Base-by-base conservation (phyloP, 495 filamentous ascomycete genomes). In the Penicillium egyptiacum region DNA sequence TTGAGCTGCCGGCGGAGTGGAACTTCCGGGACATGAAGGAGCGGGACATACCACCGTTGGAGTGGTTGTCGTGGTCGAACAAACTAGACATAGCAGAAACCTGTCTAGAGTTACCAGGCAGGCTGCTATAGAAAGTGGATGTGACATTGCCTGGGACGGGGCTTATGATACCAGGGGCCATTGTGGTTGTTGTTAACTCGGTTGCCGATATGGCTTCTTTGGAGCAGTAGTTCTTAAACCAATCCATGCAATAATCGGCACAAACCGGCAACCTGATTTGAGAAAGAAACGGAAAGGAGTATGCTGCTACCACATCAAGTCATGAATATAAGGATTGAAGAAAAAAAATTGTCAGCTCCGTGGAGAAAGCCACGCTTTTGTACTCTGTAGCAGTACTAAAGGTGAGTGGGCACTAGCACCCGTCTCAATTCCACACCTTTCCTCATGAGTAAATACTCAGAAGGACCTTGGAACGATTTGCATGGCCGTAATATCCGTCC, bases 211-310 rank as follows among this genome's bases (percentile, higher is more conserved):
- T 39, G 46, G 33, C 5, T 59, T 64, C 50, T 58, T 44, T 53
- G 33, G 65, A 62, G 62, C 65, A 62, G 41, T 58, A 65, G 60
- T 59, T 61, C 59, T 54, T 62, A 48, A 65, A 62, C 45, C 62
- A 68, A 57, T n/a, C n/a, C n/a, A n/a, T n/a, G n/a, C 55, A 60
- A 33, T 35, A 65, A 35, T 26, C 44, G 57, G 59, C 23, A 51
- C 65, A 68, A 59, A 57, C 61, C 61, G 48, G 64, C 61, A n/a
- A 52, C 20, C 25, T 46, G 31, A 10, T 42, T n/a, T 39, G 16
- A 35, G 40, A 53, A 28, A 37, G 26, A 25, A 57, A 44, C 39
- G 28, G 39, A 59, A 16, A 23, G 12, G 23, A 33, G 26, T 37
- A 39, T 48, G 49, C 45, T 58, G 22, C 23, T 23, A 50, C 31